These are phyloP conservation scores for Lonicera japonica DNA, from an alignment of 129 eudicot species.

Conservation along the genomic window DNA sequence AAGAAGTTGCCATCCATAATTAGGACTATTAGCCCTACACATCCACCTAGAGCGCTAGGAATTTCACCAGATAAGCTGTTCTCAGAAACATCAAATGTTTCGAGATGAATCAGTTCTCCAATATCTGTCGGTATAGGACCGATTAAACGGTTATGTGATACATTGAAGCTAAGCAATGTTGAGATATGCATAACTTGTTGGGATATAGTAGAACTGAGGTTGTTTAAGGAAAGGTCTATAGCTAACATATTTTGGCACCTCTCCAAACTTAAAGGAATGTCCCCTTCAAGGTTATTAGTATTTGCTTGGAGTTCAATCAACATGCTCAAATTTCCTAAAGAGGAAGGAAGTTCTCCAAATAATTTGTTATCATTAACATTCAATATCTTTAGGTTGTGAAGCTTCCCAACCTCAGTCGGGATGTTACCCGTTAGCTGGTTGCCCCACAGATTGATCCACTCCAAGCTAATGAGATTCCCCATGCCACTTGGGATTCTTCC, in stretches of 20 bases:
- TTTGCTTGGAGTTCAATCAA: background rate
- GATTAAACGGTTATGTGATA: background rate
- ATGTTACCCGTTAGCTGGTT: slow-evolving; percentile 8
- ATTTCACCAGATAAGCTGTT: slow-evolving; percentile 17
- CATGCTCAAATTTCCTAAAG: too few relatives aligned
- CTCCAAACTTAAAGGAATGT: background rate
- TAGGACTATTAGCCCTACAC: too few relatives aligned
- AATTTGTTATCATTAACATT: too few relatives aligned
- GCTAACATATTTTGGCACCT: background rate
- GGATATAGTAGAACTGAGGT: background rate
- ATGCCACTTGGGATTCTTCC: too few relatives aligned
- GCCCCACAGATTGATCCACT: background rate
- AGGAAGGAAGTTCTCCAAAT: too few relatives aligned
- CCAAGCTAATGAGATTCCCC: background rate
- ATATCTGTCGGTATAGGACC: slow-evolving; percentile 2
- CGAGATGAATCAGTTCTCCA: background rate
- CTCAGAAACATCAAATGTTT: background rate
- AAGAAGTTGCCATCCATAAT: too few relatives aligned
- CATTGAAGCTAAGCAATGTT: background rate
- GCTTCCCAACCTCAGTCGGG: slow-evolving; percentile 17
- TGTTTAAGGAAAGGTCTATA: slow-evolving; percentile 9
- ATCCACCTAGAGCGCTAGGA: too few relatives aligned
- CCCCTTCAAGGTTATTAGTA: background rate
- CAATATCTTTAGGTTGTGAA: too few relatives aligned
- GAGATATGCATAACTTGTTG: slow-evolving; percentile 9